These are phyloP conservation scores for Claviceps spartinae DNA, from an alignment of 2,329 filamentous ascomycete species.

Conservation along the genomic window DNA sequence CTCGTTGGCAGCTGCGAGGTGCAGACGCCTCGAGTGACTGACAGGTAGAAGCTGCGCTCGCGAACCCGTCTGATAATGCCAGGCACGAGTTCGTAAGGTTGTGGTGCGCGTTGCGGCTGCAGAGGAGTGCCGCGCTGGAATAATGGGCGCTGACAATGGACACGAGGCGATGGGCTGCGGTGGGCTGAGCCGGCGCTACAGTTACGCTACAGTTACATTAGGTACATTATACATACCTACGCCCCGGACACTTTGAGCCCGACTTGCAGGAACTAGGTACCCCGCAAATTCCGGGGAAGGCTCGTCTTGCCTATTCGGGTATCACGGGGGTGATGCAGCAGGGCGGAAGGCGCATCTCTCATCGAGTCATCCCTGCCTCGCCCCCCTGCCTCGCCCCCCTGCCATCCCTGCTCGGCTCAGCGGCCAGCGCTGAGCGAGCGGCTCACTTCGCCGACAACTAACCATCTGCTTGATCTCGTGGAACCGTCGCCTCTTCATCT, in stretches of 20 bases:
- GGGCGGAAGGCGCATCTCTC: background rate
- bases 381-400: background rate
- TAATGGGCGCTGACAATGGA: too few species aligned
- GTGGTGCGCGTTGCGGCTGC: too few species aligned
- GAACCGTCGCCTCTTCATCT: background rate
- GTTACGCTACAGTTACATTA: background rate
- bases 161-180: background rate
- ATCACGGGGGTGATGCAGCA: slow-evolving; percentile 3
- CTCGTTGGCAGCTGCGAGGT: too few species aligned
- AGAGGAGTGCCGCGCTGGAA: too few species aligned
- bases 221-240: too few species aligned
- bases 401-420: background rate
- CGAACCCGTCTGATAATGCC: too few species aligned
- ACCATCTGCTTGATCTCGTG: background rate
- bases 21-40: too few species aligned
- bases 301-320: slow-evolving; percentile 7
- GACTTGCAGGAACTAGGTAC: slow-evolving; percentile 3
- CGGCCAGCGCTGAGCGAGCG: background rate
- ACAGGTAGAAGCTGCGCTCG: too few species aligned
- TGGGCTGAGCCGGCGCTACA: background rate
- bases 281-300: slow-evolving; percentile 6
- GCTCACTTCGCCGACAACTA: background rate
- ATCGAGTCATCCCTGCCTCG: background rate
- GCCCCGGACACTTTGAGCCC: background rate
- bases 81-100: too few species aligned